Conservation (phyloP, 371 early-diverging fungal species). For the Circinella minor region DNA sequence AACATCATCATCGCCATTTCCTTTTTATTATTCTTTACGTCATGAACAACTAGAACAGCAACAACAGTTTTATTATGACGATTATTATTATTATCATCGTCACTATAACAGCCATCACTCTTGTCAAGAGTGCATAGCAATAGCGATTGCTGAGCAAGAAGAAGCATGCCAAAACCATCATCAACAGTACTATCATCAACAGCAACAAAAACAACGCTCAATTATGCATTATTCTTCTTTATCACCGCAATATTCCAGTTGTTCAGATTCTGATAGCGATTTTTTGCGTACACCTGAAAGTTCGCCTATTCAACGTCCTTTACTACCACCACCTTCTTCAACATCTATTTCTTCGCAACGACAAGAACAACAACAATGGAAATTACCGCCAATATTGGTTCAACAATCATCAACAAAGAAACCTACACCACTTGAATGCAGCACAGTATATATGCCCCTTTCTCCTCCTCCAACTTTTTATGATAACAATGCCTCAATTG, state of each 20-base stretch:
- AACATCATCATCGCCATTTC: conserved; percentile 9
- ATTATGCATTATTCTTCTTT: background rate
- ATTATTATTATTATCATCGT: no score
- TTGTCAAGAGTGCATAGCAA: no score
- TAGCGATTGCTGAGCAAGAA: no score
- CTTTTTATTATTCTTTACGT: background rate
- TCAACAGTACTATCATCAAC: no score
- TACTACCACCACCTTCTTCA: conserved; percentile 10
- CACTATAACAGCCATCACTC: no score
- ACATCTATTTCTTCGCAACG: background rate
- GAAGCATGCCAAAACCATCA: no score
- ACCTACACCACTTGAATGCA: conserved; percentile 1
- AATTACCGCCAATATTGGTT: background rate
- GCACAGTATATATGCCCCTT: background rate
- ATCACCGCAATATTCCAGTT: conserved; percentile 5
- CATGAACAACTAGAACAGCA: no score
- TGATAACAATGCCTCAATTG: conserved; percentile 5
- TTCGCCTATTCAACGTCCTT: conserved; percentile 13
- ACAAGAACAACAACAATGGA: background rate
- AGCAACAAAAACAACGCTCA: background rate
- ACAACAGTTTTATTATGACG: no score
- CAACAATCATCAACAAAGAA: background rate
- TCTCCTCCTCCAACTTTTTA: background rate
- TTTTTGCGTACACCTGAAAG: conserved; percentile 15
- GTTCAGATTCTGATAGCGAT: conserved; percentile 14